phyloP scores from a whole-genome alignment of 306 rosid genomes.

The Sicyos edulis region DNA sequence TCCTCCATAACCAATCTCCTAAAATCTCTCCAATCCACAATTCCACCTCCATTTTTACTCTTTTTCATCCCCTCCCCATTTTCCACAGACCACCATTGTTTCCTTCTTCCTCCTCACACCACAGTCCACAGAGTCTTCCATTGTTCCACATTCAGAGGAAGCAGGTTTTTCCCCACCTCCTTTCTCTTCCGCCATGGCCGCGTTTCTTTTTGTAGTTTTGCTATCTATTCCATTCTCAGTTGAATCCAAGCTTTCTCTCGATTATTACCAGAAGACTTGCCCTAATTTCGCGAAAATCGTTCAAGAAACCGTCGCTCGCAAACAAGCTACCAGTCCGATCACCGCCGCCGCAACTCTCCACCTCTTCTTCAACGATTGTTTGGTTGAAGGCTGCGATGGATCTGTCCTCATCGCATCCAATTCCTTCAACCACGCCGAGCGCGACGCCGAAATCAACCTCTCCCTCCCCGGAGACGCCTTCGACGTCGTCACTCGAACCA shows the following conservation, averaged over 20 bases:
- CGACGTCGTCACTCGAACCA: slow-evolving; percentile 35
- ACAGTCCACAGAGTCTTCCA: background rate
- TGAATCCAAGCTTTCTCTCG: slow-evolving; percentile 29
- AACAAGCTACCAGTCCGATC: slow-evolving; percentile 32
- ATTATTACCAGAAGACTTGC: slow-evolving; percentile 38
- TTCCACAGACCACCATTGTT: background rate
- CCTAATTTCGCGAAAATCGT: slow-evolving; percentile 34
- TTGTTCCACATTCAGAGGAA: slow-evolving; percentile 14
- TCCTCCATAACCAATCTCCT: slow-evolving; percentile 1
- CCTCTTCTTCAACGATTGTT: slow-evolving; percentile 43
- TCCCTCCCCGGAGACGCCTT: slow-evolving; percentile 44
- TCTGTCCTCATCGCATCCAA: slow-evolving; percentile 38
- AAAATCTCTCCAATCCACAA: slow-evolving; percentile 2
- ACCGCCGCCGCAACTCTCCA: slow-evolving; percentile 46
- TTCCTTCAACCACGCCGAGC: slow-evolving; percentile 35
- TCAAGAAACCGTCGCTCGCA: slow-evolving; percentile 29
- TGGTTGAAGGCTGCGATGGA: slow-evolving; percentile 48
- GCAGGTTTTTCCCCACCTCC: slow-evolving; percentile 6
- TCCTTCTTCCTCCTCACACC: background rate
- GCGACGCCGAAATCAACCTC: slow-evolving; percentile 38
- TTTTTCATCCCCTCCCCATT: background rate
- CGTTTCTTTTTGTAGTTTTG: slow-evolving; percentile 13
- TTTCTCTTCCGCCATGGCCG: slow-evolving; percentile 16
- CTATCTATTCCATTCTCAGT: background rate
- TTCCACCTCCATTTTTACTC: background rate